phyloP scores from a whole-genome alignment of 805 yeast species.

The Nakazawaea pomicola region DNA sequence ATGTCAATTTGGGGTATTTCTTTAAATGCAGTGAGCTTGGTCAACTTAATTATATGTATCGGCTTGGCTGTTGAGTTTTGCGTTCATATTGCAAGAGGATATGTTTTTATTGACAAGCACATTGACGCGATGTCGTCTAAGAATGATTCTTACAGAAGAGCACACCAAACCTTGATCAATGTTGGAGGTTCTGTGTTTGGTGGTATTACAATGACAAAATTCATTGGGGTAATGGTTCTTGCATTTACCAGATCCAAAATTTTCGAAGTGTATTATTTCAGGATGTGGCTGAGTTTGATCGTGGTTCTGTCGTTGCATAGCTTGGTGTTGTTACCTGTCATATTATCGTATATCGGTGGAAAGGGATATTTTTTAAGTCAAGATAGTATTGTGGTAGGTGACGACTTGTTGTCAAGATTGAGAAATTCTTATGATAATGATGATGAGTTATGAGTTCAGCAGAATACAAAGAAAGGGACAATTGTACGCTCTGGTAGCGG shows the following conservation, averaged over 20 bases:
- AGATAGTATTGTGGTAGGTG: constrained; percentile 18
- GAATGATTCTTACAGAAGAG: constrained; percentile 22
- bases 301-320: constrained; percentile 76
- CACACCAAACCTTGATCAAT: constrained; percentile 58
- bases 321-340: constrained; percentile 71
- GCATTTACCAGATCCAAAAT: constrained; percentile 86
- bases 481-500: no score
- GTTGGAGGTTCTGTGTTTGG: constrained; percentile 90
- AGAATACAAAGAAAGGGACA: no score
- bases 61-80: constrained; percentile 95
- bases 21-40: constrained; percentile 84
- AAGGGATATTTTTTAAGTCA: constrained; percentile 33
- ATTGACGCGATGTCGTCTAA: constrained; percentile 6
- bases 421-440: constrained; percentile 5
- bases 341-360: constrained; percentile 63
- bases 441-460: no score
- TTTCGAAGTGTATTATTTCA: constrained; percentile 85
- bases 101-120: constrained; percentile 28
- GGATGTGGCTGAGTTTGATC: constrained; percentile 89
- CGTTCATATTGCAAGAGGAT: constrained; percentile 79
- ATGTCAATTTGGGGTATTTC: constrained; percentile 74
- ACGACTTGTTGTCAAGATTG: constrained; percentile 21
- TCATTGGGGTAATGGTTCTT: constrained; percentile 81
- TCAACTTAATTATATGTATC: constrained; percentile 84
- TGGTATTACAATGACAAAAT: constrained; percentile 86